A percentile compares a stretch with the other conserved stretches of the same genome.
Conservation (phyloP, 768 basidiomycete species). For the Dacryopinax primogenitus region DNA sequence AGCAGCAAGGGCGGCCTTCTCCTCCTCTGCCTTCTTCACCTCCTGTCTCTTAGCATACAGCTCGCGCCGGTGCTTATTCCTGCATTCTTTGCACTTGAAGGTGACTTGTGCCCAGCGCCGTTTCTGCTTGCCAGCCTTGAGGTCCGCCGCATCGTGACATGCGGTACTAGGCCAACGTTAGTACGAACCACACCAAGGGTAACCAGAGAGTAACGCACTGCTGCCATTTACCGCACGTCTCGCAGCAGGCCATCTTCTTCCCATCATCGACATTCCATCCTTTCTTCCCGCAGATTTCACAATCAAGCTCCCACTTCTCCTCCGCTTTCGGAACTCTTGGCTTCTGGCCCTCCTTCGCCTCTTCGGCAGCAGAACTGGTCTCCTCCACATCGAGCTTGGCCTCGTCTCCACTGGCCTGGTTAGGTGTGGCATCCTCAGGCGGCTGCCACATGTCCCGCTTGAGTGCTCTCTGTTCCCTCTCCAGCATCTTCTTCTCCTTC, state of each 20-base stretch:
- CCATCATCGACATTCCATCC: conserved; percentile 73
- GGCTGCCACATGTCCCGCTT: conserved; percentile 11
- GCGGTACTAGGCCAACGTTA: conserved; percentile 31
- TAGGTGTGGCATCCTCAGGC: neutral
- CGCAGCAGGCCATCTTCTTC: conserved; percentile 67
- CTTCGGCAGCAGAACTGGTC: conserved; percentile 9
- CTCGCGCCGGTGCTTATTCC: conserved; percentile 10
- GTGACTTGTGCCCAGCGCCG: conserved; percentile 81
- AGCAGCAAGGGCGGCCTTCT: neutral
- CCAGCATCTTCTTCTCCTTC: conserved; percentile 31
- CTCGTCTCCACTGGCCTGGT: conserved; percentile 9
- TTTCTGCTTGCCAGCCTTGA: conserved; percentile 44
- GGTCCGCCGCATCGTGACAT: conserved; percentile 69
- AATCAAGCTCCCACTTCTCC: conserved; percentile 76
- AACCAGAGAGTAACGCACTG: conserved; percentile 30
- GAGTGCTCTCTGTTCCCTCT: conserved; percentile 23
- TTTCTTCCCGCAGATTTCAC: conserved; percentile 64
- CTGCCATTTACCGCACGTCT: conserved; percentile 74
- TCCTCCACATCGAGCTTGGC: conserved; percentile 10
- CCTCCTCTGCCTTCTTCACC: neutral
- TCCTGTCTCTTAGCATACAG: conserved; percentile 5
- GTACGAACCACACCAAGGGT: neutral
- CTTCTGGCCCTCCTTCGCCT: neutral
- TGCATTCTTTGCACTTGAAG: conserved; percentile 48
- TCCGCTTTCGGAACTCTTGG: conserved; percentile 30